phyloP scores from a whole-genome alignment of 805 yeast species.

The Candida silvatica region DNA sequence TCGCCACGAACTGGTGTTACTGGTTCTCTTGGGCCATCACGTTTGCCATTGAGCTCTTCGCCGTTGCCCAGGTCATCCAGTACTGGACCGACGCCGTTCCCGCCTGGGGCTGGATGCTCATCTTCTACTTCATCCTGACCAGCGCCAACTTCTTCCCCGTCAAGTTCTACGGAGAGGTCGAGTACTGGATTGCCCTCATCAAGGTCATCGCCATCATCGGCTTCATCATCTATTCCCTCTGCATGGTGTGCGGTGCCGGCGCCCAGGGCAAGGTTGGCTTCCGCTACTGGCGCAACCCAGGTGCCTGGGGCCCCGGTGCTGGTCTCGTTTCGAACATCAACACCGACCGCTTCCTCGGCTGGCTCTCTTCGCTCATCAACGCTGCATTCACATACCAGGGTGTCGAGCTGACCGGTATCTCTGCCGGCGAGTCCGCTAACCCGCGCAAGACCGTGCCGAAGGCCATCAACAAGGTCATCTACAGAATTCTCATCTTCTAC shows the following conservation, averaged over 20 bases:
- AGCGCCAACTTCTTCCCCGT: conserved; percentile 57
- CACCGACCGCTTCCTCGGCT: conserved; percentile 58
- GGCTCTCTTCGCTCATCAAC: conserved; percentile 58
- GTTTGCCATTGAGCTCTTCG: conserved; percentile 64
- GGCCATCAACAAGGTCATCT: conserved; percentile 61
- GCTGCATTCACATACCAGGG: conserved; percentile 83
- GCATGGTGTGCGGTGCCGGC: conserved; percentile 75
- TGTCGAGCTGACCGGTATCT: conserved; percentile 65
- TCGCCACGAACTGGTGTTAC: conserved; percentile 64
- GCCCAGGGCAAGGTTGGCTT: conserved; percentile 62
- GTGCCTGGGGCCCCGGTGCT: conserved; percentile 58
- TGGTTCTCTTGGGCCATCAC: conserved; percentile 78
- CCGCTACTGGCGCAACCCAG: conserved; percentile 76
- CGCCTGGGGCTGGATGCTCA: conserved; percentile 61
- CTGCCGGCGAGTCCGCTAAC: conserved; percentile 67
- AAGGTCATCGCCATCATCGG: conserved; percentile 65
- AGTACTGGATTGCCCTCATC: conserved; percentile 63
- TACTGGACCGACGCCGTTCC: conserved; percentile 69
- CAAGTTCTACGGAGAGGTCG: conserved; percentile 63
- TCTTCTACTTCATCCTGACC: conserved; percentile 52
- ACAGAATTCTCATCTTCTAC: conserved; percentile 60
- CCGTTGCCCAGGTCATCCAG: conserved; percentile 56
- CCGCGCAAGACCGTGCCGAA: conserved; percentile 65
- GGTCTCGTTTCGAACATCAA: conserved; percentile 36
- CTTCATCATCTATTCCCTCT: conserved; percentile 56